These are phyloP conservation scores for Immersiella caudata DNA, from an alignment of 495 filamentous ascomycete species.

Conservation along the genomic window DNA sequence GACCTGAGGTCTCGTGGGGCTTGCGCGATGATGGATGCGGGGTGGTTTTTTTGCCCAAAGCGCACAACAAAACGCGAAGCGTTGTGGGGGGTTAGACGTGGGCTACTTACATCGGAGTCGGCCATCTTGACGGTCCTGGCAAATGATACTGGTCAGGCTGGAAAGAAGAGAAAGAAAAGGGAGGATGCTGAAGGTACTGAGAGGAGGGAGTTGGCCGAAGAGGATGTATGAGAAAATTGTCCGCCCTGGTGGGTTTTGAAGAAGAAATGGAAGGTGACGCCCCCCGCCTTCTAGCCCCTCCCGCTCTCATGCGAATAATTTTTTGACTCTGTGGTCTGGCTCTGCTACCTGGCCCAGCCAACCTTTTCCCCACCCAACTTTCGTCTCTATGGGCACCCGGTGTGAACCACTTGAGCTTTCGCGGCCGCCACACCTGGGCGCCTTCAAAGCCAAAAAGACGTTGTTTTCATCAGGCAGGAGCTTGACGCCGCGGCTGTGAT, in stretches of 20 bases:
- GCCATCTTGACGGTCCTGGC: slow-evolving; percentile 49
- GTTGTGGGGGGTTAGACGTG: slow-evolving; percentile 11
- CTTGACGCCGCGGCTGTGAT: neutral
- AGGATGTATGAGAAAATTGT: slow-evolving; percentile 34
- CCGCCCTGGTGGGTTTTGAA: slow-evolving; percentile 28
- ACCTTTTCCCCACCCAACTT: slow-evolving; percentile 6
- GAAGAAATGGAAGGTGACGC: slow-evolving; percentile 19
- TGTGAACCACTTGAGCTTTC: neutral
- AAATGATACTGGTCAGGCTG: slow-evolving; percentile 36
- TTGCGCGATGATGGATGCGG: slow-evolving; percentile 31
- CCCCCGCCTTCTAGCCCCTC: slow-evolving; percentile 24
- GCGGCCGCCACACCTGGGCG: neutral
- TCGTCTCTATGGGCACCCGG: neutral
- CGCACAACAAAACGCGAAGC: slow-evolving; percentile 23
- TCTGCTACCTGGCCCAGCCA: slow-evolving; percentile 6
- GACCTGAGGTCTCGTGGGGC: slow-evolving; percentile 28
- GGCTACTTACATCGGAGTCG: slow-evolving; percentile 48
- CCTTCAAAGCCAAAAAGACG: neutral
- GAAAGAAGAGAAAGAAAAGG: slow-evolving; percentile 31
- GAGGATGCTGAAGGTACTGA: slow-evolving; percentile 32
- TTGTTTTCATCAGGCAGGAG: neutral
- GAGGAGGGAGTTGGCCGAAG: slow-evolving; percentile 28
- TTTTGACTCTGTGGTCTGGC: neutral
- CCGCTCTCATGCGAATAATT: neutral
- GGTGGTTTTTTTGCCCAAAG: slow-evolving; percentile 34